These are phyloP conservation scores for Candida alai DNA, from an alignment of 805 yeast genomes.

Conservation along the genomic window DNA sequence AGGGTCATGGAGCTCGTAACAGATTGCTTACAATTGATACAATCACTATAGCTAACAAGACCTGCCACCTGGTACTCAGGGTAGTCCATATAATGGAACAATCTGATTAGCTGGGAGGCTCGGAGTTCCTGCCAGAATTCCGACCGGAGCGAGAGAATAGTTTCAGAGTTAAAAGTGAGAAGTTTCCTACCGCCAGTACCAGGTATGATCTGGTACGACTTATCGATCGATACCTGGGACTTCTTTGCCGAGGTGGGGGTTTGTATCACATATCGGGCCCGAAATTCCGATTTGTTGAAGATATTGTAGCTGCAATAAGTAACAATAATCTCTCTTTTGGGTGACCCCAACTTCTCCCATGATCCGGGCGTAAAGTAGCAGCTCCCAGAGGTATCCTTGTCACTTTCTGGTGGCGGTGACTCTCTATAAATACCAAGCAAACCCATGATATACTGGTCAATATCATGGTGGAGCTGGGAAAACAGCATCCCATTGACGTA, in stretches of 20 bases:
- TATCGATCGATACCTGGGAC: conserved; percentile 23
- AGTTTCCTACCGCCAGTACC: conserved; percentile 14
- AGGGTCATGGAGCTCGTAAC: conserved; percentile 25
- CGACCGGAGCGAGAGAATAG: conserved; percentile 14
- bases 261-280: conserved; percentile 52
- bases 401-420: conserved; percentile 1
- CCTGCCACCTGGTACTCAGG: conserved; percentile 57
- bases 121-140: conserved; percentile 58
- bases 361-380: conserved; percentile 12
- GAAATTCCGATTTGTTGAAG: conserved; percentile 67
- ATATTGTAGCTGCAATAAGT: conserved; percentile 72
- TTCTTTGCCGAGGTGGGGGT: conserved; percentile 15
- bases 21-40: conserved; percentile 21
- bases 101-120: conserved; percentile 55
- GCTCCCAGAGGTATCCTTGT: conserved; percentile 13
- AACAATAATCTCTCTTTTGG: conserved; percentile 28
- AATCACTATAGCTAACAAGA: conserved; percentile 44
- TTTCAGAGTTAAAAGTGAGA: conserved; percentile 13
- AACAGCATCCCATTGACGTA: conserved; percentile 32
- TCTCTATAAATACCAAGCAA: conserved; percentile 22
- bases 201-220: conserved; percentile 25
- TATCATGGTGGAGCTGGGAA: conserved; percentile 16
- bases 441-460: conserved; percentile 27
- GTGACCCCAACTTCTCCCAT: conserved; percentile 5
- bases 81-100: conserved; percentile 50